Percentiles rank a stretch among this genome's conserved stretches.
phyloP scores from a whole-genome alignment of 768 basidiomycete genomes.

The Trametes coccinea region DNA sequence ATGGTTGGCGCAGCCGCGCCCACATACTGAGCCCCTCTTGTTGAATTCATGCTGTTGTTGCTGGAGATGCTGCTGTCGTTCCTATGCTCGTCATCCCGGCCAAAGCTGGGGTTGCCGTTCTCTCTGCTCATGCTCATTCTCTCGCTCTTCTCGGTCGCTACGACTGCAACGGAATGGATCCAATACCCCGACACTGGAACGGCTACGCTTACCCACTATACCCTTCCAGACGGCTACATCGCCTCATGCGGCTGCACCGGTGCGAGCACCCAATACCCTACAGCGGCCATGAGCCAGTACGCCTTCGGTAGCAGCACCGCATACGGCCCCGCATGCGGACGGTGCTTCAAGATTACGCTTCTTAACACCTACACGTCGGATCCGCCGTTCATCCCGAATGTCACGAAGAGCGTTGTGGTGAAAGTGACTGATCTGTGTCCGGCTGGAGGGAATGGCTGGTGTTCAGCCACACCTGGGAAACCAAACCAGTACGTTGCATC shows the following conservation, averaged over 20 bases:
- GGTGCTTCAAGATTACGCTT: slow-evolving; percentile 77
- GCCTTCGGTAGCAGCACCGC: slow-evolving; percentile 75
- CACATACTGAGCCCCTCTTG: neutral
- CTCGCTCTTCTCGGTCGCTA: slow-evolving; percentile 29
- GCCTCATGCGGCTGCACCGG: slow-evolving; percentile 79
- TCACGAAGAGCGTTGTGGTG: slow-evolving; percentile 61
- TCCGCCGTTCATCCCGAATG: slow-evolving; percentile 69
- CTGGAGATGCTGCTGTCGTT: slow-evolving; percentile 3
- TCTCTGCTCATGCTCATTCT: slow-evolving; percentile 11
- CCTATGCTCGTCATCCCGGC: neutral
- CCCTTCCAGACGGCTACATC: slow-evolving; percentile 51
- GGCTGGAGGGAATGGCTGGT: slow-evolving; percentile 61
- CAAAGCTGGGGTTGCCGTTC: neutral
- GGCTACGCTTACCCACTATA: slow-evolving; percentile 82
- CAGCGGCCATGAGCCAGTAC: slow-evolving; percentile 77
- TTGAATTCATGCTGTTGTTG: neutral
- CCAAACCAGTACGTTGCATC: slow-evolving; percentile 59
- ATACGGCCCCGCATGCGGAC: slow-evolving; percentile 74
- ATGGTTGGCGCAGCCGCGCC: slow-evolving; percentile 1
- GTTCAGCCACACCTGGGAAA: slow-evolving; percentile 59
- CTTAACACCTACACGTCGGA: slow-evolving; percentile 63
- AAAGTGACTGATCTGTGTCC: slow-evolving; percentile 86
- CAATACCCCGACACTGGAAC: slow-evolving; percentile 59
- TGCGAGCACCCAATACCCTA: slow-evolving; percentile 58
- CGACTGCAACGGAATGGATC: slow-evolving; percentile 52